A percentile compares a stretch with the other conserved stretches of the same genome.
Evolutionary conservation across 495 filamentous ascomycete genomes (phyloP).

Genomic region (Hypoxylon fuscum): DNA sequence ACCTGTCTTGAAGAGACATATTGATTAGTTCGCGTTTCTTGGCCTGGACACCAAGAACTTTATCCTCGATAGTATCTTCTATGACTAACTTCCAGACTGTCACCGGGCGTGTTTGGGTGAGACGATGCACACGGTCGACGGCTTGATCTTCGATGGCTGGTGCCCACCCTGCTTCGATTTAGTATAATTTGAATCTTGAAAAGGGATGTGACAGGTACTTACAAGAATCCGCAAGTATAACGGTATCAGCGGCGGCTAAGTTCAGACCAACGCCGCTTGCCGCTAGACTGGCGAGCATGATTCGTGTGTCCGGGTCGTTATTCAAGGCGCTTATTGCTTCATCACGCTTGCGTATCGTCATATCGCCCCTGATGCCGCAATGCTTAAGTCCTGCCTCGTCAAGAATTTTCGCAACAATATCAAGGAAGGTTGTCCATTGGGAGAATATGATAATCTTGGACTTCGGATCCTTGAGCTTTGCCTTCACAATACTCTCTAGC

Average conservation of each 20-base stretch:
- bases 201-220: conserved; percentile 13
- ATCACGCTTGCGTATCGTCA: conserved; percentile 74
- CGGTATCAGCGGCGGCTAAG: conserved; percentile 86
- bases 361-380: conserved; percentile 84
- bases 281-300: conserved; percentile 83
- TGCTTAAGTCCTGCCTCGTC: conserved; percentile 67
- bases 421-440: conserved; percentile 92
- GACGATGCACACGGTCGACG: conserved; percentile 86
- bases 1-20: conserved; percentile 75
- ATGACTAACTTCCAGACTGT: conserved; percentile 86
- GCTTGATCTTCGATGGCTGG: conserved; percentile 95
- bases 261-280: conserved; percentile 92
- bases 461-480: conserved; percentile 69
- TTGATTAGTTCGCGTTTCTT: conserved; percentile 82
- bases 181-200: conserved; percentile 13
- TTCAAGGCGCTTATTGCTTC: conserved; percentile 72
- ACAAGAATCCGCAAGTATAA: conserved; percentile 82
- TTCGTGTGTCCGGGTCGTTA: conserved; percentile 70
- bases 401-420: conserved; percentile 78
- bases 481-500: conserved; percentile 78
- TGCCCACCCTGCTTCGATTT: conserved; percentile 72
- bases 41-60: conserved; percentile 81
- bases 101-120: conserved; percentile 82
- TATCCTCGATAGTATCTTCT: conserved; percentile 86
- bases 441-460: conserved; percentile 92